Evolutionary conservation across 768 basidiomycete species (phyloP).

Genomic region (Pholiota molesta): DNA sequence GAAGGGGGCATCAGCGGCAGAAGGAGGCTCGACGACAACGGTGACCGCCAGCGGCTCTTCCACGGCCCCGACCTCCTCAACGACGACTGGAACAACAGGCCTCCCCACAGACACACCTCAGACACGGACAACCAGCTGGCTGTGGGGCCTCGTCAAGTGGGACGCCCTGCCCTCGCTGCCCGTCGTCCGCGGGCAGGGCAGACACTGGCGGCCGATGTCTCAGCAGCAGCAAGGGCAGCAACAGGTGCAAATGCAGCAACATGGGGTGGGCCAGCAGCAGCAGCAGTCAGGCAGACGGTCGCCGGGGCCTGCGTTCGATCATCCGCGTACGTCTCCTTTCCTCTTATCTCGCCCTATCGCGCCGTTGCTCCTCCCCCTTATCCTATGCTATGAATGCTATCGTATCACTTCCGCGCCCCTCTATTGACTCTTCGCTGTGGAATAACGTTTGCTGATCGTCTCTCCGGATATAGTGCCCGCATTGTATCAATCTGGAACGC

Average conservation of each 20-base stretch:
- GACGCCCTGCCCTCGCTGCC: conserved; percentile 30
- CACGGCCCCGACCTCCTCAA: neutral
- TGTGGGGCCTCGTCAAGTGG: conserved; percentile 34
- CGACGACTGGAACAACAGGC: neutral
- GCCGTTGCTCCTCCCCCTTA: neutral
- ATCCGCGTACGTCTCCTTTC: conserved; percentile 30
- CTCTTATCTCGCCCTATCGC: conserved; percentile 5
- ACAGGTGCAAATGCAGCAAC: conserved; percentile 2
- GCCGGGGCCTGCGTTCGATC: conserved; percentile 33
- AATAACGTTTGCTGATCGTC: neutral
- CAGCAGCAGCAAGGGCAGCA: conserved; percentile 1
- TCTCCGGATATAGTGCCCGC: conserved; percentile 28
- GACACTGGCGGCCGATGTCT: conserved; percentile 2
- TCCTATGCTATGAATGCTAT: neutral
- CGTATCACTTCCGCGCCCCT: conserved; percentile 7
- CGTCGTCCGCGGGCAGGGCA: conserved; percentile 14
- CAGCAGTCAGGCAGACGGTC: conserved; percentile 25
- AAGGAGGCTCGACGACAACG: conserved; percentile 1
- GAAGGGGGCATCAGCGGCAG: neutral
- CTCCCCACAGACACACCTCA: conserved; percentile 10
- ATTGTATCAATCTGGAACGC: conserved; percentile 34
- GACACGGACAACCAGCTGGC: conserved; percentile 21
- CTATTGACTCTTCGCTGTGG: neutral
- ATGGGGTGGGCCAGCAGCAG: neutral
- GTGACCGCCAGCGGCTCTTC: conserved; percentile 2